Evolutionary conservation across 2,329 filamentous ascomycete species (phyloP).

Genomic region (Epichloe hybrida): DNA sequence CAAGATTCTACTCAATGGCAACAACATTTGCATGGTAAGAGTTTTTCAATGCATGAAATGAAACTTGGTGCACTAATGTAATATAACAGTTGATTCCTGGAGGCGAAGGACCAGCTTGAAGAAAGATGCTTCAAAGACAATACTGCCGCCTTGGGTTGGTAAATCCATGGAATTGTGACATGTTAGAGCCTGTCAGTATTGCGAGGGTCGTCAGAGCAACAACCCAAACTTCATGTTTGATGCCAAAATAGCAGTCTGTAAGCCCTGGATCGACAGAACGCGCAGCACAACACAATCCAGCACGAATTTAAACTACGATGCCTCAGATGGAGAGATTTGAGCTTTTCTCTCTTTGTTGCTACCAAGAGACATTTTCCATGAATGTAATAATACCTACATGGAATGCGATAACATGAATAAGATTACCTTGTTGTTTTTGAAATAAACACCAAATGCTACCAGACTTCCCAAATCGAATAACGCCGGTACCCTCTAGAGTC

Average conservation of each 20-base stretch:
- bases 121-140: too few relatives aligned
- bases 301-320: background rate
- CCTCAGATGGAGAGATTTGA: background rate
- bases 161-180: background rate
- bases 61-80: background rate
- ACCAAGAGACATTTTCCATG: background rate
- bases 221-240: background rate
- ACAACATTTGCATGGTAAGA: conserved; percentile 97
- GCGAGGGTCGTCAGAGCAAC: background rate
- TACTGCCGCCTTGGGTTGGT: background rate
- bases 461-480: conserved; percentile 7
- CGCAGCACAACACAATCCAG: background rate
- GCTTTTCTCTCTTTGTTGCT: background rate
- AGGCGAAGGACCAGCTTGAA: conserved; percentile 49
- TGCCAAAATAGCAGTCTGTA: background rate
- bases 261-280: background rate
- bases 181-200: background rate
- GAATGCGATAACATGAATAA: background rate
- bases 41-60: background rate
- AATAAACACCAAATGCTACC: conserved; percentile 1
- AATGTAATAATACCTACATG: background rate
- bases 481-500: conserved; percentile 10
- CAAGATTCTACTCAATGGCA: conserved; percentile 93
- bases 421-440: background rate
- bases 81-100: conserved; percentile 57